These are phyloP conservation scores for Neurospora sp. DNA, from an alignment of 495 filamentous ascomycete genomes.

Conservation along the genomic window DNA sequence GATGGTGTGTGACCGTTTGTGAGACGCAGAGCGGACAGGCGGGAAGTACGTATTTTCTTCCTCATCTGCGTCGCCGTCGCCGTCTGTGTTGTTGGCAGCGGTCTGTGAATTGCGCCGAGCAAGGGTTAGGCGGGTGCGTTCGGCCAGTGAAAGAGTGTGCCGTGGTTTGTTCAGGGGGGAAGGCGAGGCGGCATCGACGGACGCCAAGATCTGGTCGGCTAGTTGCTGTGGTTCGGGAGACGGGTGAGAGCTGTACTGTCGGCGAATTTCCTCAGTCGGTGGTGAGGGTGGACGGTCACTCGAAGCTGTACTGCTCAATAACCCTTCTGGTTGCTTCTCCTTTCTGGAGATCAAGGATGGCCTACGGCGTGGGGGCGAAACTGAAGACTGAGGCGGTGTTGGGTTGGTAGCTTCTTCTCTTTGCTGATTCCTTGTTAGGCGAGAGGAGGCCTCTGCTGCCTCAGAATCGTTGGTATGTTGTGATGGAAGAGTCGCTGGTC, in stretches of 20 bases:
- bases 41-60: conserved; percentile 1
- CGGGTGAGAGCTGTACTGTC: background rate
- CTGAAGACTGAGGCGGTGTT: background rate
- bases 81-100: conserved; percentile 6
- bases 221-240: conserved; percentile 38
- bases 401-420: background rate
- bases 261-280: background rate
- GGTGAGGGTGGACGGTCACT: background rate
- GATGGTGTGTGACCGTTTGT: conserved; percentile 17
- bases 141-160: conserved; percentile 43
- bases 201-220: conserved; percentile 46
- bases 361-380: background rate
- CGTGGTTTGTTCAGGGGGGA: conserved; percentile 43
- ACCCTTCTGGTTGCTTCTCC: background rate
- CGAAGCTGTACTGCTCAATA: background rate
- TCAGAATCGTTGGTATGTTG: background rate
- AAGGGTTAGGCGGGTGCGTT: conserved; percentile 43
- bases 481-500: background rate
- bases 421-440: background rate
- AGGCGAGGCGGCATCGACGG: conserved; percentile 39
- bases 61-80: conserved; percentile 20
- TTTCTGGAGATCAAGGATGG: background rate
- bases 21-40: conserved; percentile 6
- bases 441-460: background rate
- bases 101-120: conserved; percentile 29